Evolutionary conservation across 148 eudicot genomes (phyloP).

Genomic region (Rhododendron vialii): DNA sequence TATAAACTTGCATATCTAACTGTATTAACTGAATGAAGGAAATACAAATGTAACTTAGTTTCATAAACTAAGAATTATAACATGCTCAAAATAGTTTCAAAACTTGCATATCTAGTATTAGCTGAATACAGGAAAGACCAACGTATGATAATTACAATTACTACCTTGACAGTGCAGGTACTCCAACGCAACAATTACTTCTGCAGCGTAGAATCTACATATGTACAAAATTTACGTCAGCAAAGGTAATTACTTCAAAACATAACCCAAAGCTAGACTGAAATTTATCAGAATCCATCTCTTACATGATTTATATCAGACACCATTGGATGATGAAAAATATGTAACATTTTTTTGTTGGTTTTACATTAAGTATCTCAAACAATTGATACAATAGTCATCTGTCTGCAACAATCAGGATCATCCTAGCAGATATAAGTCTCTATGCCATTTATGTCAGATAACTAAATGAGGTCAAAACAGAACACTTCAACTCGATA

Average conservation of each 20-base stretch:
- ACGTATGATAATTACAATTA: background rate
- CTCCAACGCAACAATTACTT: conserved; percentile 87
- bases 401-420: background rate
- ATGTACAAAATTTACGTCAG: conserved; percentile 9
- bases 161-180: conserved; percentile 99
- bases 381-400: background rate
- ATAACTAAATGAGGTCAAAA: background rate
- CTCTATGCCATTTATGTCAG: background rate
- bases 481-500: background rate
- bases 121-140: background rate
- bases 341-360: background rate
- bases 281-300: background rate
- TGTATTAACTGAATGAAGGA: background rate
- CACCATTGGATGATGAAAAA: background rate
- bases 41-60: background rate
- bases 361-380: background rate
- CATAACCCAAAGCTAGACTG: background rate
- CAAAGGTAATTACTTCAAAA: background rate
- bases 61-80: background rate
- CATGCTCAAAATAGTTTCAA: background rate
- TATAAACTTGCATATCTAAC: background rate
- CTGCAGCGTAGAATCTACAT: conserved; percentile 91
- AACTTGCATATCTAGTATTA: background rate
- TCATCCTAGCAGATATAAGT: background rate
- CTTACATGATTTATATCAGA: background rate